phyloP scores from a whole-genome alignment of 495 filamentous ascomycete species.

The Talaromyces adpressus region DNA sequence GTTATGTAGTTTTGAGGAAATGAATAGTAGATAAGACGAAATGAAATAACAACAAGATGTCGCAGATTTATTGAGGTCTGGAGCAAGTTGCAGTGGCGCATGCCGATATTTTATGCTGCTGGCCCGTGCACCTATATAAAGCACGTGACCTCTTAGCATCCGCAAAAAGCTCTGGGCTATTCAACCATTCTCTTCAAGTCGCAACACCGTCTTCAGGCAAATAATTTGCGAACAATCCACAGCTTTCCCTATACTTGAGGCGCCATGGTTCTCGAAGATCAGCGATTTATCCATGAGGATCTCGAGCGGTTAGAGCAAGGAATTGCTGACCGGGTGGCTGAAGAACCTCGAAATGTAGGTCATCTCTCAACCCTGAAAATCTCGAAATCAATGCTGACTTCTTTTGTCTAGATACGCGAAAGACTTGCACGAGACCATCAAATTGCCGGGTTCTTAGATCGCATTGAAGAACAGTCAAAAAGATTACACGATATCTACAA shows the following conservation, averaged over 20 bases:
- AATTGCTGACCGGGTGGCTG: conserved; percentile 77
- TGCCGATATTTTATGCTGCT: conserved; percentile 2
- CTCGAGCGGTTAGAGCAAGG: conserved; percentile 91
- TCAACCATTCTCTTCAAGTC: neutral
- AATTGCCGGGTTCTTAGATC: conserved; percentile 73
- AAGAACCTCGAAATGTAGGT: conserved; percentile 83
- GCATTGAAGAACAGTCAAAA: conserved; percentile 78
- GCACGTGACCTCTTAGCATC: neutral
- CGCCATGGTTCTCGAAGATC: conserved; percentile 82
- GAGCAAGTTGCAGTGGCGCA: conserved; percentile 5
- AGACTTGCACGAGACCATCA: conserved; percentile 85
- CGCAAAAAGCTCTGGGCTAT: conserved; percentile 5
- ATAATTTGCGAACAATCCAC: neutral
- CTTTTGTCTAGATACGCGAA: conserved; percentile 63
- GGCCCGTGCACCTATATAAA: neutral
- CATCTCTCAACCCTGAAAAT: neutral
- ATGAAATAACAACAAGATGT: neutral
- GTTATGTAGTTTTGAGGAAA: neutral
- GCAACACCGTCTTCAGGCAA: conserved; percentile 2
- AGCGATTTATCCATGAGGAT: conserved; percentile 90
- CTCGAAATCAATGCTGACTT: conserved; percentile 21
- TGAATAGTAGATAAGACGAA: neutral
- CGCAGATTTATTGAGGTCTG: neutral
- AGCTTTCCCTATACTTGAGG: conserved; percentile 10
- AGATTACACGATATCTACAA: conserved; percentile 79